These are phyloP conservation scores for Solanum acaule DNA, from an alignment of 257 asterid genomes.

Conservation along the genomic window DNA sequence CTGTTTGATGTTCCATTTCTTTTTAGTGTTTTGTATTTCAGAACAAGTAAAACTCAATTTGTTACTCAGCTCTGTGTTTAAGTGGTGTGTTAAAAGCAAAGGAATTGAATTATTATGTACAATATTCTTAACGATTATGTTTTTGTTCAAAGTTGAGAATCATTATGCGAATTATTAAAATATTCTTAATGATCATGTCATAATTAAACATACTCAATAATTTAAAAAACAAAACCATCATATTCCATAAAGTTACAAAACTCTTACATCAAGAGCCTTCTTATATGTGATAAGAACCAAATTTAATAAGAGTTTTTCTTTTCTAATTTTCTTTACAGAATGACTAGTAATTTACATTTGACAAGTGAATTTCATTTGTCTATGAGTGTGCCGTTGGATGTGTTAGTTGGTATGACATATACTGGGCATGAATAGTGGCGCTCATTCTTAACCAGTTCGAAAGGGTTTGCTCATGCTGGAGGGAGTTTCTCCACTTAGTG, in stretches of 20 bases:
- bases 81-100: no score
- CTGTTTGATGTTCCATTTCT: background rate
- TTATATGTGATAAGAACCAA: background rate
- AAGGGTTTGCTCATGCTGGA: background rate
- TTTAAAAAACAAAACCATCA: background rate
- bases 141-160: no score
- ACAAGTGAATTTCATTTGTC: background rate
- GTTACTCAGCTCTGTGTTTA: no score
- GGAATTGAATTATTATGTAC: background rate
- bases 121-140: background rate
- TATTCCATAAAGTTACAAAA: background rate
- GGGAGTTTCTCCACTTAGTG: background rate
- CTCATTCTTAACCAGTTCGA: background rate
- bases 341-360: background rate
- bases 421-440: background rate
- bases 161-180: background rate
- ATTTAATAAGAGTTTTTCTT: background rate
- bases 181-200: background rate
- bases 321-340: background rate
- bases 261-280: background rate
- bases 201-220: background rate
- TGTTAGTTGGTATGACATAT: background rate
- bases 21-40: background rate
- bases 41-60: no score
- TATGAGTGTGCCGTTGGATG: background rate